Conservation (phyloP, 306 rosid species). For the Dalbergia cultrata region DNA sequence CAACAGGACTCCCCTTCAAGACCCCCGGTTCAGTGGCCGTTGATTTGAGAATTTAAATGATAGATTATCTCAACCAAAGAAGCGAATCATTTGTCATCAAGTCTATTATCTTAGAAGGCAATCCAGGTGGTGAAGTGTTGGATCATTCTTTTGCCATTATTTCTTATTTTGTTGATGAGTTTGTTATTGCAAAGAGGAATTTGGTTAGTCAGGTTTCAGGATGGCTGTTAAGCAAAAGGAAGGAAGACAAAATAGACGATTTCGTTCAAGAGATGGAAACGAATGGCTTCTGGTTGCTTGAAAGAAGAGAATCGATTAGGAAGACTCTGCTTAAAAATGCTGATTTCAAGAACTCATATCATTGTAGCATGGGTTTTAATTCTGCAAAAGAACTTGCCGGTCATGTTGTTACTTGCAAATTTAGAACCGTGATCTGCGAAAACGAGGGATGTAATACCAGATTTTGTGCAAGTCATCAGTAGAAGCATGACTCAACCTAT, state of each 20-base stretch:
- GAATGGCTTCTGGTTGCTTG: constrained; percentile 77
- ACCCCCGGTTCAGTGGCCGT: constrained; percentile 78
- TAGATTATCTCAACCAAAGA: constrained; percentile 68
- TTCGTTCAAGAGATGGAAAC: constrained; percentile 81
- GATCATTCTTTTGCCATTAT: constrained; percentile 78
- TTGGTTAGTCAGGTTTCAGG: constrained; percentile 77
- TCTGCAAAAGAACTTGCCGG: constrained; percentile 60
- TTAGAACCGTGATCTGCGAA: constrained; percentile 59
- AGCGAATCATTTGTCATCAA: constrained; percentile 82
- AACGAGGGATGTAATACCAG: constrained; percentile 70
- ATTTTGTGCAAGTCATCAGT: constrained; percentile 62
- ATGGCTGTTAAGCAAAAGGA: constrained; percentile 81
- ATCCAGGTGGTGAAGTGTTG: constrained; percentile 55
- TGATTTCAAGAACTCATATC: constrained; percentile 69
- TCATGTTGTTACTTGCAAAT: constrained; percentile 64
- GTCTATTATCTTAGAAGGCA: constrained; percentile 66
- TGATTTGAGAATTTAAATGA: constrained; percentile 80
- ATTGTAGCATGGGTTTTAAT: constrained; percentile 63
- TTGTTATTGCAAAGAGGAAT: constrained; percentile 71
- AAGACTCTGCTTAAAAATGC: constrained; percentile 67
- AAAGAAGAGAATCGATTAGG: constrained; percentile 64
- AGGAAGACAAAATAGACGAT: constrained; percentile 94
- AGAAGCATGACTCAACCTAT: constrained; percentile 76
- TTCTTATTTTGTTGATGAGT: constrained; percentile 80
- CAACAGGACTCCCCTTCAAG: constrained; percentile 74